Evolutionary conservation across 78 protist species (phyloP), one percentile per base, ranked within the genome.

Genomic region (Diacronema lutheri): DNA sequence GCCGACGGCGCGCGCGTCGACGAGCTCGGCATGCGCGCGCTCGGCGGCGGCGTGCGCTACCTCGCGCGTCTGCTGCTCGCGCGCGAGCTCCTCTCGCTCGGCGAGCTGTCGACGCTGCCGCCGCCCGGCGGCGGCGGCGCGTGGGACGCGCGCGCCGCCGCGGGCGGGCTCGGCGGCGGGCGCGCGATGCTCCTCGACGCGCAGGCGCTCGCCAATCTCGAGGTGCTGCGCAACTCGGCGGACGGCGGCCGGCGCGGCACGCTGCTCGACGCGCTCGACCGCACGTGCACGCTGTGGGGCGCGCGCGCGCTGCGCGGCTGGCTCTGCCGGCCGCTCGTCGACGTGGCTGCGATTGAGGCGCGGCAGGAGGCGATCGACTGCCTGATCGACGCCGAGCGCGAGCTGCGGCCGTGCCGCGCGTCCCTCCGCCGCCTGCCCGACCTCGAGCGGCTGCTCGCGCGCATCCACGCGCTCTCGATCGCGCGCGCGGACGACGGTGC

Each of bases 391-490:
- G 35, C 26, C 60, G 38, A 68, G 2, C 78, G 40, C 23, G 21
- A 11, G 65, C 71, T 7, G n/a, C 50, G n/a, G 35, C 10, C 11
- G n/a, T 6, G 7, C 13, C 25, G 46, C 35, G 31, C 1, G 46
- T 3, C 46, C 44, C 84, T 86, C 33, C 57, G 46, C 31, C 12
- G 26, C 60, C 80, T 78, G 74, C 86, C 86, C 37, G 90, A 86
- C 58, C 37, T 86, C 19, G 90, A 86, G 85, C 57, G 90, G 23
- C n/a, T 37, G 68, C 84, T 86, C 38, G 81, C 77, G 40, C 83
- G 83, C 61, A 23, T 72, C 25, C 88, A 73, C 87, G 46, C 72
- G 20, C 26, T 33, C 76, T 0, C 55, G 26, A 25, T 0, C 19
- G 0, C 5, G 19, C 31, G 37, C 16, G 0, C 72, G 37, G 11